A percentile compares a stretch with the other conserved stretches of the same genome.
These are phyloP conservation scores for Scheffersomyces ergatensis DNA, from an alignment of 805 yeast species.

Conservation along the genomic window DNA sequence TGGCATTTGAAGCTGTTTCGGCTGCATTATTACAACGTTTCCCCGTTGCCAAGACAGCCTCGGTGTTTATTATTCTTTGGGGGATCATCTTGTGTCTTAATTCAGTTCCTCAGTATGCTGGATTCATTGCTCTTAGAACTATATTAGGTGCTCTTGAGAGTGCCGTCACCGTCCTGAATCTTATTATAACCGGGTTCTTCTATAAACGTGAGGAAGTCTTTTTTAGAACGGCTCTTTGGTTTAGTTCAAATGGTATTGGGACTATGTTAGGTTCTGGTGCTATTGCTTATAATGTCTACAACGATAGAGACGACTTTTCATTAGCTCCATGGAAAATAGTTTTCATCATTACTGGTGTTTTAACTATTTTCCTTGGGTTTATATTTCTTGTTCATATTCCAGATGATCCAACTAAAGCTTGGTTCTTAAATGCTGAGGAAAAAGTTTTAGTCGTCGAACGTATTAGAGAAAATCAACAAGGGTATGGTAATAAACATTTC, in stretches of 20 bases:
- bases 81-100: slow-evolving; percentile 56
- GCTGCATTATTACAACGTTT: slow-evolving; percentile 48
- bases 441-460: slow-evolving; percentile 30
- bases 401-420: slow-evolving; percentile 30
- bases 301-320: slow-evolving; percentile 33
- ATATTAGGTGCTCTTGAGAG: slow-evolving; percentile 39
- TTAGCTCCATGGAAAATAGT: slow-evolving; percentile 59
- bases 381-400: slow-evolving; percentile 45
- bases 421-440: slow-evolving; percentile 36
- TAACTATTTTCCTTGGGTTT: slow-evolving; percentile 53
- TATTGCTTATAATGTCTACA: slow-evolving; percentile 53
- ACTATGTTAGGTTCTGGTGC: slow-evolving; percentile 34
- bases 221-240: slow-evolving; percentile 34
- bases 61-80: slow-evolving; percentile 56
- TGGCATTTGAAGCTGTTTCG: slow-evolving; percentile 54
- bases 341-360: slow-evolving; percentile 57
- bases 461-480: slow-evolving; percentile 35
- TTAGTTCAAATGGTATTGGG: slow-evolving; percentile 35
- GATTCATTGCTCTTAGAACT: slow-evolving; percentile 36
- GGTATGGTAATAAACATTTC: slow-evolving; percentile 39
- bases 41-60: slow-evolving; percentile 53
- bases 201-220: slow-evolving; percentile 33
- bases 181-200: slow-evolving; percentile 35
- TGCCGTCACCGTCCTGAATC: slow-evolving; percentile 38
- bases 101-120: slow-evolving; percentile 47